phyloP scores from a whole-genome alignment of 2,329 filamentous ascomycete species.

The Calonectria pseudoreteaudii region DNA sequence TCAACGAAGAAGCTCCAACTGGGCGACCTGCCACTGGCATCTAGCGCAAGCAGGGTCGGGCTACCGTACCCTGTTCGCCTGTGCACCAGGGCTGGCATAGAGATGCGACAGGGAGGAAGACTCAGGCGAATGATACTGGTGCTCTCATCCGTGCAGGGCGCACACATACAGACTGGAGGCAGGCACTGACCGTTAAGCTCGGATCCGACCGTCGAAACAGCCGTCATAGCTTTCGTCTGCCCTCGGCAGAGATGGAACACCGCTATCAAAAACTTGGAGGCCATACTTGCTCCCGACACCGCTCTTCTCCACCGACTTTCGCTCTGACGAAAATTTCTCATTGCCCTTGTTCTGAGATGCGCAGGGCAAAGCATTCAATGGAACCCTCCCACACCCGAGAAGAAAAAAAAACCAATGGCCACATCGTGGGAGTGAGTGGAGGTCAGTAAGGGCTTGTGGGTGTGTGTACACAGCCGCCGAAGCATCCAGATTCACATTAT shows the following conservation, averaged over 20 bases:
- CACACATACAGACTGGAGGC: not conserved
- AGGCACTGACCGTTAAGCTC: not conserved
- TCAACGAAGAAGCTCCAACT: not conserved
- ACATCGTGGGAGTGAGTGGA: conserved; percentile 3
- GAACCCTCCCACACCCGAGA: not conserved
- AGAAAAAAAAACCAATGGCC: not conserved
- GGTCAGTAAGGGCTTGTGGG: conserved; percentile 34
- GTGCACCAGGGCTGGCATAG: not conserved
- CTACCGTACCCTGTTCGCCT: not conserved
- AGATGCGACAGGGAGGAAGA: not conserved
- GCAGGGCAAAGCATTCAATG: not conserved
- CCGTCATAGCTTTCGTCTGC: not conserved
- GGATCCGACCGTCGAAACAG: conserved; percentile 4
- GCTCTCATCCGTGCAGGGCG: not conserved
- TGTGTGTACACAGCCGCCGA: conserved; percentile 31
- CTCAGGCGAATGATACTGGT: not conserved
- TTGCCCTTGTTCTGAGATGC: not conserved
- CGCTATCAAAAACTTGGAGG: not conserved
- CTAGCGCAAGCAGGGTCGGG: not conserved
- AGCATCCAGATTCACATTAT: conserved; percentile 31
- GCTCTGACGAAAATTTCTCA: not conserved
- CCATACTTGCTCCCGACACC: not conserved
- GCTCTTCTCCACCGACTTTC: conserved; percentile 6
- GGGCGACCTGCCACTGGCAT: not conserved
- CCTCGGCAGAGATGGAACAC: not conserved